These are phyloP conservation scores for Zasmidium angulare DNA, from an alignment of 2,329 filamentous ascomycete genomes.

Conservation along the genomic window DNA sequence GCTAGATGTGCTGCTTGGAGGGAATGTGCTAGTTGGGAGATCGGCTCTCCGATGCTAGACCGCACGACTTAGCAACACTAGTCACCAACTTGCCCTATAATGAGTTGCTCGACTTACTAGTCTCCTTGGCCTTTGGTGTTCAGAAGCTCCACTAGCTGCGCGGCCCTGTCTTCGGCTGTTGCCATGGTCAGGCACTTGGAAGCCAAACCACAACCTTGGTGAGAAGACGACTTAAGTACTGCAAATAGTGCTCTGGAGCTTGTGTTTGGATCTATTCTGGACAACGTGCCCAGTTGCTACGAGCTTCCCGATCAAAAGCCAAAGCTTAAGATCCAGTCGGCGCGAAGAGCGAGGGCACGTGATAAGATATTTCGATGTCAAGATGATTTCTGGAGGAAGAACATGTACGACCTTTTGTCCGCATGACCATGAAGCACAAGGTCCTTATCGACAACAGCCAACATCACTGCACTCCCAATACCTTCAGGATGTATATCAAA, in stretches of 20 bases:
- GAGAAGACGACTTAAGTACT: neutral
- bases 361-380: neutral
- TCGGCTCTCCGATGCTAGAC: slow-evolving; percentile 28
- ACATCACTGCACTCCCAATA: too few relatives aligned
- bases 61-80: neutral
- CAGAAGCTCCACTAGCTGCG: slow-evolving; percentile 15
- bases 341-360: neutral
- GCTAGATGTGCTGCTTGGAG: slow-evolving; percentile 33
- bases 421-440: too few relatives aligned
- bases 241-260: too few relatives aligned
- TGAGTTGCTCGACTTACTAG: slow-evolving; percentile 13
- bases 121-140: slow-evolving; percentile 23
- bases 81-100: neutral
- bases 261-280: too few relatives aligned
- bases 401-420: too few relatives aligned
- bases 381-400: too few relatives aligned
- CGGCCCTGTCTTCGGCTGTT: slow-evolving; percentile 11
- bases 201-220: too few relatives aligned
- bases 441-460: too few relatives aligned
- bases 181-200: neutral
- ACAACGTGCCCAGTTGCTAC: neutral
- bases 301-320: neutral
- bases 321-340: neutral
- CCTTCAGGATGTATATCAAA: too few relatives aligned
- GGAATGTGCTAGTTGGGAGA: slow-evolving; percentile 32